phyloP scores from a whole-genome alignment of 495 filamentous ascomycete genomes.

The Collariella sp. region DNA sequence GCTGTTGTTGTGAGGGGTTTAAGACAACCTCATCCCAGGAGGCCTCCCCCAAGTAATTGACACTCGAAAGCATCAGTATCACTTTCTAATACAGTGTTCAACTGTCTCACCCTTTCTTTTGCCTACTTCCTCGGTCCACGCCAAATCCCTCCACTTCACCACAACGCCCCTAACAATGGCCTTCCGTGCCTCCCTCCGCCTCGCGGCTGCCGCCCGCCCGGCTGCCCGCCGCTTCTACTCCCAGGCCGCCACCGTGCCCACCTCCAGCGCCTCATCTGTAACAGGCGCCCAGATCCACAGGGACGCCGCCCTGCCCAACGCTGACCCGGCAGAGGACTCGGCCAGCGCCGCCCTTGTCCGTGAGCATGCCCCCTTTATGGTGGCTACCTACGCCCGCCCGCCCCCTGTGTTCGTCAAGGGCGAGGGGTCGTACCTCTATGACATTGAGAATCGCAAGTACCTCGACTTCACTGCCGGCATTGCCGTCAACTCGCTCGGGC shows the following conservation, averaged over 20 bases:
- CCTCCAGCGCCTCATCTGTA: slow-evolving; percentile 16
- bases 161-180: slow-evolving; percentile 18
- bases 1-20: not conserved
- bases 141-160: too few species aligned
- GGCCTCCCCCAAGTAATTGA: not conserved
- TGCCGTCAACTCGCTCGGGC: slow-evolving; percentile 87
- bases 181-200: slow-evolving; percentile 23
- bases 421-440: slow-evolving; percentile 78
- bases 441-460: slow-evolving; percentile 80
- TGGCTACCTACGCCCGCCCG: slow-evolving; percentile 90
- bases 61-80: not conserved
- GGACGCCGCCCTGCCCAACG: slow-evolving; percentile 57
- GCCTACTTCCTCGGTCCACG: not conserved
- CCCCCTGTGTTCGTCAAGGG: slow-evolving; percentile 81
- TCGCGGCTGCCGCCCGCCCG: slow-evolving; percentile 13
- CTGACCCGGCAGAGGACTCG: slow-evolving; percentile 74
- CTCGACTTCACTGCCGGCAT: slow-evolving; percentile 94
- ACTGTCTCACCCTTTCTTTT: not conserved
- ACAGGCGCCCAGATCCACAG: slow-evolving; percentile 37
- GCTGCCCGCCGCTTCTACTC: slow-evolving; percentile 24
- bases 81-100: not conserved
- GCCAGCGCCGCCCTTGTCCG: slow-evolving; percentile 62
- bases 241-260: slow-evolving; percentile 18
- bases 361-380: slow-evolving; percentile 75
- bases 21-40: not conserved